A percentile compares a stretch with the other conserved stretches of the same genome.
Evolutionary conservation across 345 rosid species (phyloP).

Genomic region (Salix caprea): DNA sequence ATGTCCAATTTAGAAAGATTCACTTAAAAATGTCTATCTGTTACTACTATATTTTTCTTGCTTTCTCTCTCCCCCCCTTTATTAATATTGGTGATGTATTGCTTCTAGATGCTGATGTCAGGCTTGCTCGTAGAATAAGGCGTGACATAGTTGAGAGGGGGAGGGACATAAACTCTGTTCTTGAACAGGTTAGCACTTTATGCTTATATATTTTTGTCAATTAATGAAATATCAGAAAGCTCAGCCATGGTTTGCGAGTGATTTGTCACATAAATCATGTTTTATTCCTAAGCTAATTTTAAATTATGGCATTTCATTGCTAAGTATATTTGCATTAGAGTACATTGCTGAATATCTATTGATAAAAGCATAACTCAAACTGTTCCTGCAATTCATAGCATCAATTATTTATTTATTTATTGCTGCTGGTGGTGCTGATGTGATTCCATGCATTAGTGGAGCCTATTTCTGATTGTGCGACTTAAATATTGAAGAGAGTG

Average conservation of each 20-base stretch:
- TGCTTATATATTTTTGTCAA: background rate
- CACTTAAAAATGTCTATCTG: background rate
- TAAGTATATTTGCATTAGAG: background rate
- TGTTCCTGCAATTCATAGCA: no score
- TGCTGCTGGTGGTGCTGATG: background rate
- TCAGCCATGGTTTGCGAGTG: background rate
- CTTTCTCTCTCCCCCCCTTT: background rate
- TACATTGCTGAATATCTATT: background rate
- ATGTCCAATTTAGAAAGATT: background rate
- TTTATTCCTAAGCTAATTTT: background rate
- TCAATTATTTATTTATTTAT: background rate
- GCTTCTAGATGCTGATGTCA: constrained; percentile 94
- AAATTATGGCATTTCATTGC: background rate
- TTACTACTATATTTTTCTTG: background rate
- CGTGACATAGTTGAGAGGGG: constrained; percentile 98
- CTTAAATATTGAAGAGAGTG: background rate
- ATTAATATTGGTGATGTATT: constrained; percentile 19
- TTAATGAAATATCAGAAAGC: background rate
- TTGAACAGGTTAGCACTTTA: constrained; percentile 69
- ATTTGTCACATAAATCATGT: background rate
- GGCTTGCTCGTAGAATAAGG: constrained; percentile 98
- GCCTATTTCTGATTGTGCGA: background rate
- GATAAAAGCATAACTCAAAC: background rate
- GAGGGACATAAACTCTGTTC: constrained; percentile 90
- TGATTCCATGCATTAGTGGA: background rate